These are phyloP conservation scores for Cryptosporidium felis DNA, from an alignment of 169 alveolate genomes.

Conservation along the genomic window DNA sequence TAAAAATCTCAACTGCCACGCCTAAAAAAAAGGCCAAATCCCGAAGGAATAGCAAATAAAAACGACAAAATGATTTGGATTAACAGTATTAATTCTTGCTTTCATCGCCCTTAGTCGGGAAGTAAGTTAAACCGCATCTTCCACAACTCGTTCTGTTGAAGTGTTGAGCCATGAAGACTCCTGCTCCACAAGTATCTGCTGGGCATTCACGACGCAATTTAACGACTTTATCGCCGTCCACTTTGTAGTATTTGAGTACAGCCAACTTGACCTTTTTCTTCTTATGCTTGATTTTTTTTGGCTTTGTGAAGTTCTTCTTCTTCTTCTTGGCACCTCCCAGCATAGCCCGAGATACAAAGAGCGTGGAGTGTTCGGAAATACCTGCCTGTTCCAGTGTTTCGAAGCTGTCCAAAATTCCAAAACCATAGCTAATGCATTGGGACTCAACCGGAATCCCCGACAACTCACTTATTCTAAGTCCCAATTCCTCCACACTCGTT, in stretches of 20 bases:
- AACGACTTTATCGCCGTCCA: conserved; percentile 93
- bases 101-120: conserved; percentile 71
- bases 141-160: conserved; percentile 98
- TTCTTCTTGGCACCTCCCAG: conserved; percentile 92
- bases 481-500: conserved; percentile 43
- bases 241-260: conserved; percentile 94
- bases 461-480: not conserved
- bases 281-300: conserved; percentile 94
- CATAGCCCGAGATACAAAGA: conserved; percentile 17
- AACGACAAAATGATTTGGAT: too few relatives aligned
- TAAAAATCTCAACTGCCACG: too few relatives aligned
- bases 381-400: conserved; percentile 53
- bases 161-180: conserved; percentile 98
- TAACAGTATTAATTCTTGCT: not conserved
- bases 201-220: conserved; percentile 95
- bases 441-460: conserved; percentile 28
- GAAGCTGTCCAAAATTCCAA: not conserved
- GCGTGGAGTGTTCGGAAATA: conserved; percentile 12
- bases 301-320: conserved; percentile 92
- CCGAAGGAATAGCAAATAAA: too few relatives aligned
- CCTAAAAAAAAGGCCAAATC: too few relatives aligned
- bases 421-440: conserved; percentile 31
- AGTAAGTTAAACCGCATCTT: conserved; percentile 93
- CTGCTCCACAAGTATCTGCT: conserved; percentile 92
- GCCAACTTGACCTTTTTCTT: conserved; percentile 97